Evolutionary conservation across 2,329 filamentous ascomycete species (phyloP).

Genomic region (Pseudogymnoascus sp.): DNA sequence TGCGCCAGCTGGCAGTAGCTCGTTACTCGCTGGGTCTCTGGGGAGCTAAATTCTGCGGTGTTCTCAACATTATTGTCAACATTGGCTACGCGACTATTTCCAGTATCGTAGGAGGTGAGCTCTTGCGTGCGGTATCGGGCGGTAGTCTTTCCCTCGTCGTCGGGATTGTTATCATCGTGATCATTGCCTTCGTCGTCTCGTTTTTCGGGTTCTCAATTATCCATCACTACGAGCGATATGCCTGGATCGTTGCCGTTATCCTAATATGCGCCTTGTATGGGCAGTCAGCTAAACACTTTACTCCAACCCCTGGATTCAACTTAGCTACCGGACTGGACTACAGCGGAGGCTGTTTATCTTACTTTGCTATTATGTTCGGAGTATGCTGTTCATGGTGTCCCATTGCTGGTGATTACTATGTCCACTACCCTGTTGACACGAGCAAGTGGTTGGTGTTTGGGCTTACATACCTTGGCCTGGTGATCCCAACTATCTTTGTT

Average conservation of each 20-base stretch:
- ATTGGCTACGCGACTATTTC: slow-evolving; percentile 56
- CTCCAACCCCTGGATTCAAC: slow-evolving; percentile 11
- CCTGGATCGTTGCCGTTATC: slow-evolving; percentile 49
- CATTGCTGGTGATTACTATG: slow-evolving; percentile 38
- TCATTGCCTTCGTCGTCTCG: slow-evolving; percentile 49
- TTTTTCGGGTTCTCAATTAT: slow-evolving; percentile 52
- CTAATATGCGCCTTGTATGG: slow-evolving; percentile 18
- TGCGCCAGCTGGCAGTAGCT: slow-evolving; percentile 25
- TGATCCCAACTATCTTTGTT: slow-evolving; percentile 34
- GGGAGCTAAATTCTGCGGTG: slow-evolving; percentile 24
- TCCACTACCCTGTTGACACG: slow-evolving; percentile 40
- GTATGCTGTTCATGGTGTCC: slow-evolving; percentile 34
- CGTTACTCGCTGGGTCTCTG: slow-evolving; percentile 27
- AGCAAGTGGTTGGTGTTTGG: slow-evolving; percentile 40
- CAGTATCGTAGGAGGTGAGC: slow-evolving; percentile 53
- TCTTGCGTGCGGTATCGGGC: slow-evolving; percentile 44
- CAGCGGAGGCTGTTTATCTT: slow-evolving; percentile 11
- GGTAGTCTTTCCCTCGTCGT: slow-evolving; percentile 44
- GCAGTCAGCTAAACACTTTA: slow-evolving; percentile 16
- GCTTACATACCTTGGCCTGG: slow-evolving; percentile 41
- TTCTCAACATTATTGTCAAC: slow-evolving; percentile 25
- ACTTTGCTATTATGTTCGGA: slow-evolving; percentile 10
- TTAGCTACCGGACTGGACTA: slow-evolving; percentile 12
- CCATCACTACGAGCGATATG: slow-evolving; percentile 50
- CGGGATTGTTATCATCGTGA: slow-evolving; percentile 53